Evolutionary conservation across 2,329 filamentous ascomycete genomes (phyloP).

Genomic region (Pseudogymnoascus sp.): DNA sequence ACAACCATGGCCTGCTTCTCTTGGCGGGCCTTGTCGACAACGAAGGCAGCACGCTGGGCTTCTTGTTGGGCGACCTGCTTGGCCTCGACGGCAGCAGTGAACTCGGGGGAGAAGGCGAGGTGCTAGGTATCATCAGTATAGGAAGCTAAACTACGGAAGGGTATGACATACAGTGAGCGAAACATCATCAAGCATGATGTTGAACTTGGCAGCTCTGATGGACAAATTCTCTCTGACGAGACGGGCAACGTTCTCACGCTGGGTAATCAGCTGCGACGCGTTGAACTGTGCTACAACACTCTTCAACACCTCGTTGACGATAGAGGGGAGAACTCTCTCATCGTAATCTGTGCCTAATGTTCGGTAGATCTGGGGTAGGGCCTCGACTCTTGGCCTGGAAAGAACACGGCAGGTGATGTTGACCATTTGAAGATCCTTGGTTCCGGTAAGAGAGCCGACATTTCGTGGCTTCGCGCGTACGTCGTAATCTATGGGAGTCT

Average conservation of each 20-base stretch:
- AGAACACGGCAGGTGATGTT: constrained; percentile 99
- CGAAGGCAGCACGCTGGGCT: constrained; percentile 90
- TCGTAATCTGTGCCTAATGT: constrained; percentile 95
- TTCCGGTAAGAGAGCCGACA: constrained; percentile 92
- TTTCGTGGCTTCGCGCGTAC: constrained; percentile 96
- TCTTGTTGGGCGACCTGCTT: constrained; percentile 81
- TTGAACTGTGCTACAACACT: constrained; percentile 99
- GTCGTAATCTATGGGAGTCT: constrained; percentile 94
- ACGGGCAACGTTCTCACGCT: constrained; percentile 91
- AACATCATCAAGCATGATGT: constrained; percentile 95
- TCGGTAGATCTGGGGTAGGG: constrained; percentile 92
- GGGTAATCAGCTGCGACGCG: constrained; percentile 93
- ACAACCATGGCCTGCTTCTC: constrained; percentile 99
- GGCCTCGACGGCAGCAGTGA: constrained; percentile 64
- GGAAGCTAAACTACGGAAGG: neutral
- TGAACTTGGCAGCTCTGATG: constrained; percentile 85
- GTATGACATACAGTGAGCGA: constrained; percentile 69
- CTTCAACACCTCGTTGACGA: constrained; percentile 98
- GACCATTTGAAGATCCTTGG: constrained; percentile 99
- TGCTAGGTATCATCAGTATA: constrained; percentile 38
- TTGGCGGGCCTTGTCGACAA: constrained; percentile 97
- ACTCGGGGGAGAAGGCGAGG: constrained; percentile 65
- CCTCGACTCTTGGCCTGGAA: constrained; percentile 77
- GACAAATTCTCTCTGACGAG: constrained; percentile 91
- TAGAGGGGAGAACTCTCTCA: constrained; percentile 90